Conservation (phyloP, 1,139 yeast genomes). For the Pichia sp. region DNA sequence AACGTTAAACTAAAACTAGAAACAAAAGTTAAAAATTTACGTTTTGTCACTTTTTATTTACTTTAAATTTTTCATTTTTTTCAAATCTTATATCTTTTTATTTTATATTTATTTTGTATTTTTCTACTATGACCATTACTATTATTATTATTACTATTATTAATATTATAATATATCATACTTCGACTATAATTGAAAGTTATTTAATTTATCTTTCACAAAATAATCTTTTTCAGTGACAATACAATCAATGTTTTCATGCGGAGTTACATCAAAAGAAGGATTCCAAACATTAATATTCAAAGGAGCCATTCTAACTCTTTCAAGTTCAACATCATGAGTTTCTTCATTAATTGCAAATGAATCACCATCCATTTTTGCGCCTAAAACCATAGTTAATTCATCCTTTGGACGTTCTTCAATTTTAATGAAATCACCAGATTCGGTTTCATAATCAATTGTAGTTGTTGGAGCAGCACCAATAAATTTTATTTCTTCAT, state of each 20-base stretch:
- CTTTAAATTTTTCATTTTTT: neutral
- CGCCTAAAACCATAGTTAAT: slow-evolving; percentile 72
- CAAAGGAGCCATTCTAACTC: slow-evolving; percentile 81
- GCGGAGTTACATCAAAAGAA: slow-evolving; percentile 90
- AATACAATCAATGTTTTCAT: slow-evolving; percentile 72
- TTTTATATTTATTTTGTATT: neutral
- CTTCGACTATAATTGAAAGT: slow-evolving; percentile 43
- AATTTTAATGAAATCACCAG: slow-evolving; percentile 71
- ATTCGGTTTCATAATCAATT: slow-evolving; percentile 57
- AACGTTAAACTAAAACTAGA: neutral
- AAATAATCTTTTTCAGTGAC: slow-evolving; percentile 71
- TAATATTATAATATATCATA: too few relatives aligned
- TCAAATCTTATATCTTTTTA: neutral
- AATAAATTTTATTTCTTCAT: slow-evolving; percentile 60
- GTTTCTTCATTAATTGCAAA: slow-evolving; percentile 15
- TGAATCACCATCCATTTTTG: slow-evolving; percentile 32
- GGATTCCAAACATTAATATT: slow-evolving; percentile 92
- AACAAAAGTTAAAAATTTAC: neutral
- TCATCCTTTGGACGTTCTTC: slow-evolving; percentile 85
- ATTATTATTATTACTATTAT: neutral
- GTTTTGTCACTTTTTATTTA: too few relatives aligned
- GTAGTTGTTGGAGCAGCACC: slow-evolving; percentile 96
- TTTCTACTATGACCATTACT: neutral
- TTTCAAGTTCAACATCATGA: slow-evolving; percentile 30
- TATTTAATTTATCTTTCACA: slow-evolving; percentile 39